Evolutionary conservation across 2,329 filamentous ascomycete species (phyloP).

Genomic region (Dactylellina parvicollis): DNA sequence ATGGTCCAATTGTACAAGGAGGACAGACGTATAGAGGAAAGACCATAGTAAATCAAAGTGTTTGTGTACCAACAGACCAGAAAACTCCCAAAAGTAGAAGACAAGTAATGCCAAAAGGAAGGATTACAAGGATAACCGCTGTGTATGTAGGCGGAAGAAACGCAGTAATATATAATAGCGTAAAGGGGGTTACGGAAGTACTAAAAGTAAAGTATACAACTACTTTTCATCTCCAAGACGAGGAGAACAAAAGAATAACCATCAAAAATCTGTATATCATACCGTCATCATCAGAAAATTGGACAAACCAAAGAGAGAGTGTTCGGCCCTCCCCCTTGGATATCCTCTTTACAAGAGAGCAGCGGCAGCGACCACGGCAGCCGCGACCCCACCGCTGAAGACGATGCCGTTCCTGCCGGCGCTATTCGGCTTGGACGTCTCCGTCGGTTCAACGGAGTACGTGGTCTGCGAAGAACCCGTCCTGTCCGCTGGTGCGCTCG

Average conservation of each 20-base stretch:
- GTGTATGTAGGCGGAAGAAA: not conserved
- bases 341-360: conserved; percentile 17
- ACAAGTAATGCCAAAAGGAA: not conserved
- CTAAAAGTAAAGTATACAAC: not conserved
- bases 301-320: not conserved
- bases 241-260: not conserved
- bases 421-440: conserved; percentile 16
- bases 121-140: not conserved
- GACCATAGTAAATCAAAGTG: not conserved
- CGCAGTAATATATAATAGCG: not conserved
- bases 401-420: conserved; percentile 21
- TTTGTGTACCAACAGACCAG: conserved; percentile 33
- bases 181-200: not conserved
- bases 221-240: not conserved
- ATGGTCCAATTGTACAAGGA: conserved; percentile 4
- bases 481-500: conserved; percentile 45
- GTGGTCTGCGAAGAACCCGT: conserved; percentile 24
- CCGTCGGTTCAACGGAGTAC: not conserved
- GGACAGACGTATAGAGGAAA: not conserved
- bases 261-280: conserved; percentile 25
- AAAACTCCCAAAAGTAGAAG: conserved; percentile 6
- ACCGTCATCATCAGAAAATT: not conserved
- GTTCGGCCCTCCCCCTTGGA: not conserved
- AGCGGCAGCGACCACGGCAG: conserved; percentile 17
- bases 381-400: conserved; percentile 11